A percentile compares a stretch with the other conserved stretches of the same genome.
Evolutionary conservation across 2,329 filamentous ascomycete genomes (phyloP).

Genomic region (Pseudocercospora crystallina): DNA sequence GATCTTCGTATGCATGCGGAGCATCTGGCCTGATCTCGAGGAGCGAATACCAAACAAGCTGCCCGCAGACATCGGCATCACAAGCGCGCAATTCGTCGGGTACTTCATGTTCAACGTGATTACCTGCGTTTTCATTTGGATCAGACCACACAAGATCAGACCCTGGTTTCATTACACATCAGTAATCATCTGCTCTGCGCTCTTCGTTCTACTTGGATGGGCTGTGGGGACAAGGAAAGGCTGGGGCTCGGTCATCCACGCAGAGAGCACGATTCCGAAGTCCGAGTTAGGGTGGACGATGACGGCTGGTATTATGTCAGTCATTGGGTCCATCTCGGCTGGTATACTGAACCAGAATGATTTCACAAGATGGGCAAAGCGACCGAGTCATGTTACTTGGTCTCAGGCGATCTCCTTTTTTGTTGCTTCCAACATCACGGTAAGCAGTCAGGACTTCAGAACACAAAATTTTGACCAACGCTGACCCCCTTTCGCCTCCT

Average conservation of each 20-base stretch:
- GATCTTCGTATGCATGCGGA: not conserved
- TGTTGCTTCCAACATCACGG: constrained; percentile 9
- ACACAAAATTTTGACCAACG: too few relatives aligned
- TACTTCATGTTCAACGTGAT: constrained; percentile 3
- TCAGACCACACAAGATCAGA: constrained; percentile 1
- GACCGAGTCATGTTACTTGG: constrained; percentile 10
- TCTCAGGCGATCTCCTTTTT: constrained; percentile 10
- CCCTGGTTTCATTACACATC: constrained; percentile 2
- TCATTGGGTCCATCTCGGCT: constrained; percentile 12
- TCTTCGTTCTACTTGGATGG: constrained; percentile 7
- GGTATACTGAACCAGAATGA: constrained; percentile 16
- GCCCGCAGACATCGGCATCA: not conserved
- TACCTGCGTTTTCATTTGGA: constrained; percentile 1
- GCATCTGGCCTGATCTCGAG: not conserved
- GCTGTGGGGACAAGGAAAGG: constrained; percentile 9
- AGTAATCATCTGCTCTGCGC: not conserved
- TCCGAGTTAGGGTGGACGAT: constrained; percentile 11
- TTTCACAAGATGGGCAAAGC: constrained; percentile 11
- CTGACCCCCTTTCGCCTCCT: too few relatives aligned
- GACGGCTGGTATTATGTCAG: constrained; percentile 10
- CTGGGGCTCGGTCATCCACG: constrained; percentile 4
- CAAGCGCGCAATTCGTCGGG: constrained; percentile 1
- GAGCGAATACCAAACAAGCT: not conserved
- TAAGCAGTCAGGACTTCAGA: not conserved
- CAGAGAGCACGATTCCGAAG: not conserved